Evolutionary conservation across 2,329 filamentous ascomycete genomes (phyloP).

Genomic region (Diaporthe velutina): DNA sequence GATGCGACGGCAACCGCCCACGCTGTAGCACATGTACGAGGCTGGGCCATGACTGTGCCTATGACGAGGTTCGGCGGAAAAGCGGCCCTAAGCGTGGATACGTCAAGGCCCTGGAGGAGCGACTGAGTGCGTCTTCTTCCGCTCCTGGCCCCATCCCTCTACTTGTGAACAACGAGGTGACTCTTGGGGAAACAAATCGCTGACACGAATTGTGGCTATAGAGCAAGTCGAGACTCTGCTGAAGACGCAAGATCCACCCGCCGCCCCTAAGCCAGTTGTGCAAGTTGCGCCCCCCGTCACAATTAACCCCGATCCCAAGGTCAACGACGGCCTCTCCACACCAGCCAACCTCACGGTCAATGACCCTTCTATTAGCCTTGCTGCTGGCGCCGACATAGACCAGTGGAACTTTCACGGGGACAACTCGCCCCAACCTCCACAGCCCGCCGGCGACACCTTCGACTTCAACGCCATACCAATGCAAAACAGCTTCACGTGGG

Average conservation of each 20-base stretch:
- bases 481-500: conserved; percentile 79
- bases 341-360: conserved; percentile 56
- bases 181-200: not conserved
- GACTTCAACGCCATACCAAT: conserved; percentile 68
- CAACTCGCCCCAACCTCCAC: conserved; percentile 59
- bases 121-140: conserved; percentile 77
- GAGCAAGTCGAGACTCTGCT: conserved; percentile 94
- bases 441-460: conserved; percentile 67
- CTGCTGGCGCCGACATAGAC: conserved; percentile 63
- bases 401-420: conserved; percentile 68
- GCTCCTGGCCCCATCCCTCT: not conserved
- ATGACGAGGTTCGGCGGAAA: conserved; percentile 93
- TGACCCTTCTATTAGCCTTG: conserved; percentile 62
- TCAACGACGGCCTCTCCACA: conserved; percentile 49
- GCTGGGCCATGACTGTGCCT: conserved; percentile 88
- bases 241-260: conserved; percentile 78
- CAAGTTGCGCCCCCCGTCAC: conserved; percentile 46
- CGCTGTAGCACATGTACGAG: conserved; percentile 90
- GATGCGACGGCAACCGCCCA: conserved; percentile 87
- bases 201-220: conserved; percentile 51
- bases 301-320: conserved; percentile 42
- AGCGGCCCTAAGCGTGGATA: conserved; percentile 95
- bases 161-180: not conserved
- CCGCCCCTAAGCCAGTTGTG: conserved; percentile 29
- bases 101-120: conserved; percentile 92